These are phyloP conservation scores for Malus fusca DNA, from an alignment of 306 rosid species.

Conservation along the genomic window DNA sequence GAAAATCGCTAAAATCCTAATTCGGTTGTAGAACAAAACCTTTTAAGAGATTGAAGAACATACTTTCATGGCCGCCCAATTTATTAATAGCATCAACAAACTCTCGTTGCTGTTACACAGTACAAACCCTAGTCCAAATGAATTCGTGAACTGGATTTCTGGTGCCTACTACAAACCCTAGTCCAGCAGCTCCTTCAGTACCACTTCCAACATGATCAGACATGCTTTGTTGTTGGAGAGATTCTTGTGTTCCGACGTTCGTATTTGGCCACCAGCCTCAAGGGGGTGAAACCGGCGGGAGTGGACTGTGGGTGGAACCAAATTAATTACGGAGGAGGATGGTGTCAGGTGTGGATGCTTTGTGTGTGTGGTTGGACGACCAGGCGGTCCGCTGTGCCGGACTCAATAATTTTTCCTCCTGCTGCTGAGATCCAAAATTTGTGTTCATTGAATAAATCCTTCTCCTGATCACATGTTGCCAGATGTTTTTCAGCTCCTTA, in stretches of 20 bases:
- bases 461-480: slow-evolving; percentile 85
- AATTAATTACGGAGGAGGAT: too few relatives aligned
- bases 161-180: neutral
- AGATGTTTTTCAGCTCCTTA: slow-evolving; percentile 80
- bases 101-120: slow-evolving; percentile 46
- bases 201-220: slow-evolving; percentile 20
- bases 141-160: neutral
- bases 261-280: too few relatives aligned
- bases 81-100: slow-evolving; percentile 76
- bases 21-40: too few relatives aligned
- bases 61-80: slow-evolving; percentile 69
- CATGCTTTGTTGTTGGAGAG: too few relatives aligned
- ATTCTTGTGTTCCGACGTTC: too few relatives aligned
- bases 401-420: too few relatives aligned
- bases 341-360: too few relatives aligned
- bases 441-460: slow-evolving; percentile 60
- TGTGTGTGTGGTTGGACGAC: too few relatives aligned
- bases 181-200: neutral
- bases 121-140: neutral
- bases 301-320: too few relatives aligned
- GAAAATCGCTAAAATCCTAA: too few relatives aligned
- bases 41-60: slow-evolving; percentile 20
- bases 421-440: slow-evolving; percentile 3
- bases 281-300: too few relatives aligned
- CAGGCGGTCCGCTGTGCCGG: too few relatives aligned